Evolutionary conservation across 768 basidiomycete genomes (phyloP).

Genomic region (Tricholomella constricta): DNA sequence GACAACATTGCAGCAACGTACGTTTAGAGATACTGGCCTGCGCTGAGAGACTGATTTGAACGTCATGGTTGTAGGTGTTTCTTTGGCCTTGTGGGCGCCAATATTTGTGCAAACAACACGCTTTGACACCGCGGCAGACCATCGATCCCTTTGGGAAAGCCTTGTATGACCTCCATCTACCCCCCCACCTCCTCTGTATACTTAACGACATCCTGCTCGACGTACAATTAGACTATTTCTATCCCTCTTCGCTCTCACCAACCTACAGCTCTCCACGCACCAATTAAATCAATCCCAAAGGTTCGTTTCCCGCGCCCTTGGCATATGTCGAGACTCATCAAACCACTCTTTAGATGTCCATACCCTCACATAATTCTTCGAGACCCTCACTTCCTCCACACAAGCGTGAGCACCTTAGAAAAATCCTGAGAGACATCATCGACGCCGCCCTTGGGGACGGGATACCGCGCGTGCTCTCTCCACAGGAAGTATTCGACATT

Average conservation of each 20-base stretch:
- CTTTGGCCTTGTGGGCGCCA: constrained; percentile 40
- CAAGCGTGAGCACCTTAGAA: constrained; percentile 1
- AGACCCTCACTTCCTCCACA: neutral
- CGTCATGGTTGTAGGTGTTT: constrained; percentile 31
- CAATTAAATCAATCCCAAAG: neutral
- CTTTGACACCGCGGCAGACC: constrained; percentile 24
- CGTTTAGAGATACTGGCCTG: neutral
- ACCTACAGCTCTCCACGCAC: neutral
- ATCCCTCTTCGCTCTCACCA: neutral
- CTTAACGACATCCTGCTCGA: constrained; percentile 5
- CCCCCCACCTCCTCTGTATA: constrained; percentile 15
- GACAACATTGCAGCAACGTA: neutral
- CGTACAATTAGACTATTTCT: constrained; percentile 2
- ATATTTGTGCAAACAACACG: constrained; percentile 39
- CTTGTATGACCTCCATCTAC: constrained; percentile 21
- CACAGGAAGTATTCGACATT: constrained; percentile 13
- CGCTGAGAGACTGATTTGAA: neutral
- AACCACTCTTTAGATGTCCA: neutral
- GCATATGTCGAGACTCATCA: neutral
- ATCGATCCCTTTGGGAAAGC: constrained; percentile 23
- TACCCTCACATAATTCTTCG: neutral
- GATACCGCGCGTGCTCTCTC: constrained; percentile 20
- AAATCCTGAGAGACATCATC: constrained; percentile 5
- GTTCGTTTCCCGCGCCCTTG: neutral
- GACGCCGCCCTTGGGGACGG: constrained; percentile 12